phyloP scores from a whole-genome alignment of 225 moss, liverwort and hornwort genomes.

The Marchantia polymorpha region DNA sequence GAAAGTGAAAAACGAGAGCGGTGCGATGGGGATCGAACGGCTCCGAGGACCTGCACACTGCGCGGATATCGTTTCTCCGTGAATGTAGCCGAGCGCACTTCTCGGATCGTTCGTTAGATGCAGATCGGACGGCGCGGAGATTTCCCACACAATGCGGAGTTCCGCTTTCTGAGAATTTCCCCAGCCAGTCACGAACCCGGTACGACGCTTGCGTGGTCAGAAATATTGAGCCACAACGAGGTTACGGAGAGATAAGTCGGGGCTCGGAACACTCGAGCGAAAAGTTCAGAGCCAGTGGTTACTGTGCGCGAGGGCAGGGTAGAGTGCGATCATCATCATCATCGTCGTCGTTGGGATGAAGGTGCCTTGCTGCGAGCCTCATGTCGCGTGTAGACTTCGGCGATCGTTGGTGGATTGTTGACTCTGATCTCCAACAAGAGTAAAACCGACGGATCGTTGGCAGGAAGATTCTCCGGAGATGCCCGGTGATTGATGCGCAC shows the following conservation, averaged over 20 bases:
- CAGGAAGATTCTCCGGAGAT: background rate
- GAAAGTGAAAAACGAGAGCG: background rate
- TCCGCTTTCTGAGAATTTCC: background rate
- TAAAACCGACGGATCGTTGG: background rate
- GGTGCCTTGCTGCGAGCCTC: background rate
- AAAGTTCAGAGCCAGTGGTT: no score
- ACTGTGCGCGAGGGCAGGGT: background rate
- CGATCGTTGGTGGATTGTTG: background rate
- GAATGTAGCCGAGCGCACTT: background rate
- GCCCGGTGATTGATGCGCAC: background rate
- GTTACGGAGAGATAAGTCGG: background rate
- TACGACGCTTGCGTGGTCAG: background rate
- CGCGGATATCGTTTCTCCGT: background rate
- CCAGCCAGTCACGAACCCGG: background rate
- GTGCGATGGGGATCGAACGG: background rate
- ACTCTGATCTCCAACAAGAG: background rate
- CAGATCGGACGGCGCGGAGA: background rate
- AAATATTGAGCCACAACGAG: background rate
- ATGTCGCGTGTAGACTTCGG: conserved; percentile 2
- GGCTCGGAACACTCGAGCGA: background rate
- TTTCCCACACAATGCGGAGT: background rate
- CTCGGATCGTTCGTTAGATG: background rate
- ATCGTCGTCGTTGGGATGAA: background rate
- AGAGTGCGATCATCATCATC: background rate
- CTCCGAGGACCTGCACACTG: background rate